phyloP scores from a whole-genome alignment of 2,329 filamentous ascomycete species.

The Alternaria ventricosa region DNA sequence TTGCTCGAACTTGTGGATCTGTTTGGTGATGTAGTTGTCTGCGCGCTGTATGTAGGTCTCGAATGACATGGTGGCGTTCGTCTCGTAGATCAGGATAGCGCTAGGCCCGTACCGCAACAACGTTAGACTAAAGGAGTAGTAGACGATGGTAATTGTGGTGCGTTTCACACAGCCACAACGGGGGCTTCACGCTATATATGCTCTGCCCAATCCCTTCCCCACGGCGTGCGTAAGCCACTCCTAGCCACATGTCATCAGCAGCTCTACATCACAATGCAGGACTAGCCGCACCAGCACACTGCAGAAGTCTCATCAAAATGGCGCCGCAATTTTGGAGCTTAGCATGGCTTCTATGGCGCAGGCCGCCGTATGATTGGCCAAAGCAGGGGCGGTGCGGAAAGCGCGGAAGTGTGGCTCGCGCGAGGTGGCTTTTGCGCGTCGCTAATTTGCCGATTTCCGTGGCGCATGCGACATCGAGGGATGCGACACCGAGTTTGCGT shows the following conservation, averaged over 20 bases:
- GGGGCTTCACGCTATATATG: constrained; percentile 9
- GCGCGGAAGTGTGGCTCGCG: constrained; percentile 15
- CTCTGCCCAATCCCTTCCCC: constrained; percentile 2
- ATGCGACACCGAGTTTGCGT: background rate
- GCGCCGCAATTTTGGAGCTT: constrained; percentile 9
- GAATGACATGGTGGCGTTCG: constrained; percentile 13
- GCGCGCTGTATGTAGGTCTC: constrained; percentile 23
- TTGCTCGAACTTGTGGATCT: constrained; percentile 28
- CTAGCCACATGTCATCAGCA: constrained; percentile 10
- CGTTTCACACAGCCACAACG: constrained; percentile 13
- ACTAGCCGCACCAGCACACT: constrained; percentile 13
- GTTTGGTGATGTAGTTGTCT: constrained; percentile 23
- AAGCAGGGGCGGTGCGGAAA: constrained; percentile 16
- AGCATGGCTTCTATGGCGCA: constrained; percentile 9
- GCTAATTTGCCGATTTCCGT: constrained; percentile 22
- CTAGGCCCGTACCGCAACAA: background rate
- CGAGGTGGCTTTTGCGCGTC: constrained; percentile 11
- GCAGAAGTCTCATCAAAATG: constrained; percentile 3
- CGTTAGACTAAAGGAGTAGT: background rate
- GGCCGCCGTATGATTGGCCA: constrained; percentile 11
- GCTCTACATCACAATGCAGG: constrained; percentile 15
- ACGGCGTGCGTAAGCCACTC: constrained; percentile 21
- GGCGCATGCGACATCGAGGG: constrained; percentile 8
- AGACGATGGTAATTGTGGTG: background rate
- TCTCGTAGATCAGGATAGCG: background rate